Evolutionary conservation across 345 rosid genomes (phyloP), one percentile per base, ranked within the genome.

Genomic region (Salix suchowensis): DNA sequence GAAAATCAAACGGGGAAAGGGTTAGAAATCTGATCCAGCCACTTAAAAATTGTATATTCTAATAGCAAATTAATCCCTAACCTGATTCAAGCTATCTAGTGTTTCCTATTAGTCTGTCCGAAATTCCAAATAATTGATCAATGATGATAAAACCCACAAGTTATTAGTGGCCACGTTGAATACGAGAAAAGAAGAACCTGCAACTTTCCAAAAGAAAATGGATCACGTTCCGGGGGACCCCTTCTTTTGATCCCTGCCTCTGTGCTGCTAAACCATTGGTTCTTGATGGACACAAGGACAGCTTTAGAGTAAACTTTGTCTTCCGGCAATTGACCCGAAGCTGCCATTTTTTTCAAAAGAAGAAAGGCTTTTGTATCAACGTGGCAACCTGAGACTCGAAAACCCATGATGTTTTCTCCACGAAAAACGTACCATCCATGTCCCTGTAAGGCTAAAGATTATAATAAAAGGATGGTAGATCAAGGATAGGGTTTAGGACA

Each of bases 121-220:
- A 24, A 67, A 52, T 5, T 26, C 30, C 70, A 44, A 64, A 40
- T 40, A 15, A 73, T 14, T 62, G n/a, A 62, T 11, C 23, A 4
- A 55, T 46, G 58, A 52, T 19, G 10, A 52, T 52, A 11, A 73
- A 28, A 70, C 4, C 84, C 79, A 36, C 28, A 52, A 54, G 12
- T 21, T 62, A 6, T 46, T 7, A 18, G 58, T 42, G 13, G 82
- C 67, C 86, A 84, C 86, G 86, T 83, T 64, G 36, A 1, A 18
- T 70, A 44, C 24, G 40, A 37, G 8, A 8, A 39, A 39, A 32
- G 24, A 28, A 65, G 66, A 40, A 36, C 32, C 30, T 11, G 2
- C 23, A 52, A 32, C 66, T 75, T 67, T 74, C 54, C 24, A 55
- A 32, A 67, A 24, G 54, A 42, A 15, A 60, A 30, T 3, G 10